Percentiles rank a stretch among this genome's conserved stretches.
phyloP scores from a whole-genome alignment of 169 alveolate species.

The Plasmodium vinckei region DNA sequence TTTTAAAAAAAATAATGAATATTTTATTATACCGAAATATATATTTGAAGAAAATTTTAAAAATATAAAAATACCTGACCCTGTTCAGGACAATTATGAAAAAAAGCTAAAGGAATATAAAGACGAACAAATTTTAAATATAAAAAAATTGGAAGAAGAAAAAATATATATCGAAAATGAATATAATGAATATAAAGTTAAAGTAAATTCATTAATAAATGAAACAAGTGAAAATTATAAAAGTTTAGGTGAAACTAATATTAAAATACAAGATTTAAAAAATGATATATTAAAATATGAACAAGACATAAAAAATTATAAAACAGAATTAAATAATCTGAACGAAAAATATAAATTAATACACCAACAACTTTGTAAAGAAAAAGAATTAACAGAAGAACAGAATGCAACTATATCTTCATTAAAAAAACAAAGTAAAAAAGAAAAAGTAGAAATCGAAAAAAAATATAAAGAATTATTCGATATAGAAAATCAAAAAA shows the following conservation, averaged over 20 bases:
- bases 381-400: conserved; percentile 28
- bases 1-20: conserved; percentile 26
- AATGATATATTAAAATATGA: conserved; percentile 40
- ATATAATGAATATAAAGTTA: conserved; percentile 22
- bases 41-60: conserved; percentile 22
- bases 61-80: conserved; percentile 7
- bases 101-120: conserved; percentile 15
- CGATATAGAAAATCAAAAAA: conserved; percentile 46
- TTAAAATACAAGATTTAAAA: conserved; percentile 17
- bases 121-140: conserved; percentile 1
- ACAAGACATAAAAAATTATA: conserved; percentile 34
- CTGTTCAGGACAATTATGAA: conserved; percentile 20
- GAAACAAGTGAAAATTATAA: conserved; percentile 43
- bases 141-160: conserved; percentile 35
- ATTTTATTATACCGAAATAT: conserved; percentile 6
- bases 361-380: conserved; percentile 40
- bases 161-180: conserved; percentile 33
- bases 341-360: conserved; percentile 43
- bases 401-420: conserved; percentile 16
- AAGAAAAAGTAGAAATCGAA: conserved; percentile 38
- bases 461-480: conserved; percentile 44
- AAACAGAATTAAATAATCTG: conserved; percentile 17
- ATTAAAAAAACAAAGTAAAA: conserved; percentile 34
- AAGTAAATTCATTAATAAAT: conserved; percentile 36
- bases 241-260: conserved; percentile 32